Percentiles rank a stretch among this genome's conserved stretches.
phyloP scores from a whole-genome alignment of 352 stramenopile genomes.

The Phytophthora pistaciae region DNA sequence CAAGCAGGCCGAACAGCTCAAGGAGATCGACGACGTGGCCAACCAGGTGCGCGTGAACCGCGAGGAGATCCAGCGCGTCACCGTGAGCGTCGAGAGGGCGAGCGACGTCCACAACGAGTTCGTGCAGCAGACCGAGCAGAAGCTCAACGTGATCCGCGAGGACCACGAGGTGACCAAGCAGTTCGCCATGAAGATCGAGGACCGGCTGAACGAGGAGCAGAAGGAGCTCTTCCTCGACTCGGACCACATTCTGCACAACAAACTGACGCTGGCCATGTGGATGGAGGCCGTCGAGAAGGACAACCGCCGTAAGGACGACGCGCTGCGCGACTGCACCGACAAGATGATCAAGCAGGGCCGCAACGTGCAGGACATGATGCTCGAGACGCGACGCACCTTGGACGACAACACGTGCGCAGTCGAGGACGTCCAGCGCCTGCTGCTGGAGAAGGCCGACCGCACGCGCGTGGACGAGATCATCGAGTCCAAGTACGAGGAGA shows the following conservation, averaged over 20 bases:
- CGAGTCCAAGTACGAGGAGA: conserved; percentile 93
- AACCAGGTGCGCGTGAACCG: conserved; percentile 52
- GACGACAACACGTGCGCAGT: conserved; percentile 89
- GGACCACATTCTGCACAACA: conserved; percentile 83
- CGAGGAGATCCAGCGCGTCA: conserved; percentile 61
- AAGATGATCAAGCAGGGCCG: conserved; percentile 85
- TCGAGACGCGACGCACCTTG: conserved; percentile 80
- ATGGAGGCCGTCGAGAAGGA: conserved; percentile 82
- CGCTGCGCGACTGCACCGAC: conserved; percentile 81
- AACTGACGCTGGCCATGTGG: conserved; percentile 83
- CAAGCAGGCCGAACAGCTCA: conserved; percentile 73
- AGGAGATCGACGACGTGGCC: conserved; percentile 77
- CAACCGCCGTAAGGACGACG: conserved; percentile 74
- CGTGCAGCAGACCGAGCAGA: conserved; percentile 57
- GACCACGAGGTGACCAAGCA: conserved; percentile 84
- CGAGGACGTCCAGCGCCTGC: conserved; percentile 81
- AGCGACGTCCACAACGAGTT: conserved; percentile 57
- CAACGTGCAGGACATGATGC: conserved; percentile 90
- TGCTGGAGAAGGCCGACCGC: conserved; percentile 83
- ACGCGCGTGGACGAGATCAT: conserved; percentile 91
- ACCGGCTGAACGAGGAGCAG: conserved; percentile 84
- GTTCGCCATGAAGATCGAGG: conserved; percentile 86
- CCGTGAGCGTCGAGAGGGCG: conserved; percentile 57
- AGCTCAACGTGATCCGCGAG: conserved; percentile 58
- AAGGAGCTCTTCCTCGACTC: conserved; percentile 85